Evolutionary conservation across 1,139 yeast genomes (phyloP).

Genomic region (Zhuliangozyma parablackwelliae): DNA sequence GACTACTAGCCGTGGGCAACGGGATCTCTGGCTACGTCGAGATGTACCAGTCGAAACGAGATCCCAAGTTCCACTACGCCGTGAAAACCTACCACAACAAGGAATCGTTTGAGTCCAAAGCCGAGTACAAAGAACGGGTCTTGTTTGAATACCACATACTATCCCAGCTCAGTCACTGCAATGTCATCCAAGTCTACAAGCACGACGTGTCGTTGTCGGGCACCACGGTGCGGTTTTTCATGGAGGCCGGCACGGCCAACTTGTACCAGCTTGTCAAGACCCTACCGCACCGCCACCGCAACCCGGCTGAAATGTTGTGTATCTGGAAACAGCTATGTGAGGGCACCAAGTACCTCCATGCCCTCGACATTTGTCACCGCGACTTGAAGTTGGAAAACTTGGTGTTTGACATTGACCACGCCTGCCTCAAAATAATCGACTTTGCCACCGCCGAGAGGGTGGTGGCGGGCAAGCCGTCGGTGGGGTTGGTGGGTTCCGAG

Average conservation of each 20-base stretch:
- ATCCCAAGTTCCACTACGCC: conserved; percentile 23
- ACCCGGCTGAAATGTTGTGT: conserved; percentile 20
- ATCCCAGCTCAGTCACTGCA: conserved; percentile 24
- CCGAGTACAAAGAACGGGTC: conserved; percentile 33
- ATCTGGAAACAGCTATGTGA: conserved; percentile 30
- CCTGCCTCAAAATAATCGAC: conserved; percentile 35
- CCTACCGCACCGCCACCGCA: background rate
- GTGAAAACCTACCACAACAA: conserved; percentile 35
- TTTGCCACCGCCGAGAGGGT: conserved; percentile 26
- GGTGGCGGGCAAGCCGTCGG: conserved; percentile 14
- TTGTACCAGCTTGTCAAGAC: conserved; percentile 14
- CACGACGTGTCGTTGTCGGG: conserved; percentile 20
- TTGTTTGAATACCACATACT: conserved; percentile 34
- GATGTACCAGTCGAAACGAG: conserved; percentile 19
- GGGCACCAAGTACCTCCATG: conserved; percentile 33
- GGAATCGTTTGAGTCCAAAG: conserved; percentile 23
- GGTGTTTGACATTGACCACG: conserved; percentile 21
- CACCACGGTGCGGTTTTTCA: conserved; percentile 17
- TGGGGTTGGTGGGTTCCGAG: conserved; percentile 50
- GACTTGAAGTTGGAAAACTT: conserved; percentile 41
- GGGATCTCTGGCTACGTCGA: conserved; percentile 45
- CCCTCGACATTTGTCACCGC: conserved; percentile 30
- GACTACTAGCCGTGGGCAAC: conserved; percentile 6
- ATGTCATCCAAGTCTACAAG: conserved; percentile 28
- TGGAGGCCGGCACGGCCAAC: conserved; percentile 33